Evolutionary conservation across 164 flowering plant species (phyloP), one percentile per base, ranked within the genome.

Genomic region (Stephania cephalantha): DNA sequence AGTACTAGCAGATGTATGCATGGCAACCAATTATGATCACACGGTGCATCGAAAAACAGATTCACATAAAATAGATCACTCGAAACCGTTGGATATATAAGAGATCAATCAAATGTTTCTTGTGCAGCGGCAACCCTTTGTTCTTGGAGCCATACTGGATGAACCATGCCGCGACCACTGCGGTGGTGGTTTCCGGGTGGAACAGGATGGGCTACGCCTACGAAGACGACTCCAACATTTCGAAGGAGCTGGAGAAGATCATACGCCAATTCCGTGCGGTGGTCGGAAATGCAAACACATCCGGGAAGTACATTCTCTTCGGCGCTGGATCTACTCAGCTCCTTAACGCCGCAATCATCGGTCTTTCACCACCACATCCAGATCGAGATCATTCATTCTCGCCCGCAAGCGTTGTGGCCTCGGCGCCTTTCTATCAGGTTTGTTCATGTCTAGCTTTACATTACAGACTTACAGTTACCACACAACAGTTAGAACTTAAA

Each of bases 271-370:
- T 93, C 9, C 97, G 91, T 46, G 25, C 67, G 7, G 9, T 76
- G 6, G 87, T 85, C 0, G 92, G 93, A 63, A 93, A 93, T 76
- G 96, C 92, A 53, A 77, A 80, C 7, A 85, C 93, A 0, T 71
- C 81, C 0, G 89, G 83, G 5, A 87, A 76, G 52, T 86, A 76
- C 82, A 86, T 91, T 1, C 75, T 89, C 3, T 85, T 90, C 13
- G 98, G 96, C 15, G 77, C 76, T 9, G 98, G 98, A 68, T 87
- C 98, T 50, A 85, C 90, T n/a, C 97, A 91, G 45, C 86, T 91
- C 17, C 81, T 90, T 6, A 77, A 76, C 69, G 96, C 95, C 29
- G 93, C 95, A 7, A 84, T 91, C 17, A 73, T 80, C 71, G 90
- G 91, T n/a, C 86, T 91, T 29, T 82, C 92, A 11, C 63, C 79